Conservation (phyloP, 2,329 filamentous ascomycete genomes). For the Daldinia sp. region DNA sequence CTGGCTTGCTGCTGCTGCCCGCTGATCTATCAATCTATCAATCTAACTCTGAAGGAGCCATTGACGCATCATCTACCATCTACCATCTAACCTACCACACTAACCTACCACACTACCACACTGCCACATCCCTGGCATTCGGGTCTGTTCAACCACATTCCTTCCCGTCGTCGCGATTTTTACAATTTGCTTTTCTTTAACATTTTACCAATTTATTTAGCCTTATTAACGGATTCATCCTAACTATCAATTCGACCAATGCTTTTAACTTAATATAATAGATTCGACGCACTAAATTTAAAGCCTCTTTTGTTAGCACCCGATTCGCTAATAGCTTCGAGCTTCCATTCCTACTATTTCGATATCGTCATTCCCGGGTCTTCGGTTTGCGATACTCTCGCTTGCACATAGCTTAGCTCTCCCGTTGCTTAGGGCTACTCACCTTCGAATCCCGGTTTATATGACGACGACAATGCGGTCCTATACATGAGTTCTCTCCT, state of each 20-base stretch:
- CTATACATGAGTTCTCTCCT: constrained; percentile 45
- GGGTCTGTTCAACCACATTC: constrained; percentile 23
- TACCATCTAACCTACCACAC: too few relatives aligned
- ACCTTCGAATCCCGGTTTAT: constrained; percentile 1
- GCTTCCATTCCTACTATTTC: constrained; percentile 5
- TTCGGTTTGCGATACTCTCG: constrained; percentile 8
- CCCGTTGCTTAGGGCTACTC: constrained; percentile 7
- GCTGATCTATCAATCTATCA: constrained; percentile 14
- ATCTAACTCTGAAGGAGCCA: constrained; percentile 19
- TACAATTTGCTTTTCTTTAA: constrained; percentile 10
- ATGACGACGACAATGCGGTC: constrained; percentile 41
- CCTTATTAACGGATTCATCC: background rate
- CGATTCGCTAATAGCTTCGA: constrained; percentile 6
- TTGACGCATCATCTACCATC: constrained; percentile 25
- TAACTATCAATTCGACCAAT: background rate
- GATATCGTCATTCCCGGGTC: constrained; percentile 10
- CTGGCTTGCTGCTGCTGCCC: background rate
- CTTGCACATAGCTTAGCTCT: too few relatives aligned
- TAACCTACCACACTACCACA: too few relatives aligned
- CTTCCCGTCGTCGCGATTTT: constrained; percentile 15
- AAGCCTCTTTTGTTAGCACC: constrained; percentile 2
- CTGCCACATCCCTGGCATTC: constrained; percentile 1
- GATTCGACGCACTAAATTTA: background rate
- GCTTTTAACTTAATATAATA: background rate
- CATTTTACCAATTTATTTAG: constrained; percentile 4